Evolutionary conservation across 352 stramenopile species (phyloP).

Genomic region (Halophytophthora polymorphica): DNA sequence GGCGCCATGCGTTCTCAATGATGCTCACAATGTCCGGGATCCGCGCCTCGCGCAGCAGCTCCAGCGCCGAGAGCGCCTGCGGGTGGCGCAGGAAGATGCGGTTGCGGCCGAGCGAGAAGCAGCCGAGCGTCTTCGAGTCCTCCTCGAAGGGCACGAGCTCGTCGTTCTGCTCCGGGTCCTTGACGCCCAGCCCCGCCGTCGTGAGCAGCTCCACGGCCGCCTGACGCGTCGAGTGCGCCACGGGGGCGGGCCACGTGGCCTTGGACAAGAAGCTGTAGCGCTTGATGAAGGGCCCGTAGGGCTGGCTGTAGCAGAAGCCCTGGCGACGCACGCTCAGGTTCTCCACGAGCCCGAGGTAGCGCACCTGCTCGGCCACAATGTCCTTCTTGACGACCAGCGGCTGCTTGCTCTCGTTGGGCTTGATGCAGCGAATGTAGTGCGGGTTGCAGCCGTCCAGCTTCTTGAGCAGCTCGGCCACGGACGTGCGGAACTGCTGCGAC

Average conservation of each 20-base stretch:
- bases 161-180: slow-evolving; percentile 41
- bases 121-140: slow-evolving; percentile 68
- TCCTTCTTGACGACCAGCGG: slow-evolving; percentile 62
- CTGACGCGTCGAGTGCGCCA: slow-evolving; percentile 70
- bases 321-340: slow-evolving; percentile 82
- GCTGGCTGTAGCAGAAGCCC: slow-evolving; percentile 82
- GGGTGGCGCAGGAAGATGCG: slow-evolving; percentile 90
- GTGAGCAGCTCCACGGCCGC: slow-evolving; percentile 73
- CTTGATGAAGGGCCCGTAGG: slow-evolving; percentile 79
- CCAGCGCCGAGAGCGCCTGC: slow-evolving; percentile 83
- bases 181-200: slow-evolving; percentile 52
- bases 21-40: slow-evolving; percentile 80
- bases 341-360: slow-evolving; percentile 79
- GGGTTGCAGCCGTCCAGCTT: slow-evolving; percentile 86
- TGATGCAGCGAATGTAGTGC: slow-evolving; percentile 91
- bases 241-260: slow-evolving; percentile 64
- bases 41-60: slow-evolving; percentile 74
- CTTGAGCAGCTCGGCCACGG: slow-evolving; percentile 78
- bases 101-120: slow-evolving; percentile 82
- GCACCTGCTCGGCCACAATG: slow-evolving; percentile 73
- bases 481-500: slow-evolving; percentile 78
- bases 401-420: slow-evolving; percentile 87
- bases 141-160: slow-evolving; percentile 69
- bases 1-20: slow-evolving; percentile 80
- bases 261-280: slow-evolving; percentile 84